Base-by-base conservation (phyloP, 192 early-diverging fungal genomes). In the Oehlia diaphana region DNA sequence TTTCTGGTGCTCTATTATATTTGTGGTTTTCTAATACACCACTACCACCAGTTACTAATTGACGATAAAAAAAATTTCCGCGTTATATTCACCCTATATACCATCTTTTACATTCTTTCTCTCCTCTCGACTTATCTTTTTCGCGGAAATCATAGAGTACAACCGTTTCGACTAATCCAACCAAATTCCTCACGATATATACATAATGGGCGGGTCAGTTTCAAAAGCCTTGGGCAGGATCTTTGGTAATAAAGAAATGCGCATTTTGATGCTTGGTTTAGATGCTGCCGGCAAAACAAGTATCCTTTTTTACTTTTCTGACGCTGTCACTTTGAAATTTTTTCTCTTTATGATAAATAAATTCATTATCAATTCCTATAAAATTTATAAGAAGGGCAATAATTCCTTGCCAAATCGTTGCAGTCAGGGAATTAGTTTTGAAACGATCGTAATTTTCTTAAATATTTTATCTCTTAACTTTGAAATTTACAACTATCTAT, bases 241-340 rank as follows among this genome's bases (percentile, higher is more conserved):
- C 68, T 94, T 96, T 90, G 94, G 95, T 81, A 94, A 93, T 82
- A 96, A 96, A 84, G 96, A 97, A 87, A 95, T 96, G 93, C 94
- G 97, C 78, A 96, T 98, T 83, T 89, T 98, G 81, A 97, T 98
- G 96, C 92, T 95, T 74, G 94, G 94, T 49, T 85, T 95, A 68
- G 94, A 95, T 86, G 94, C 94, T 58, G 94, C 94, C 71, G 94
- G 95, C 81, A 98, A 98, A 88, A 98, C 97, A 82, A 98, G 88
- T 89, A 86, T 49, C 81, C 78, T 63, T 61, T 26, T 26, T 26
- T 26, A 26, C 26, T 26, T 26, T 26, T 26, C 26, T 26, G 26
- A 26, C 26, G 26, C 26, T 26, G 26, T 26, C 26, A 26, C 26
- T 26, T 58, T 21, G 53, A 5, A 4, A 6, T 19, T 21, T 21